Base-by-base conservation (phyloP, 768 basidiomycete species). In the Mycena amicta region DNA sequence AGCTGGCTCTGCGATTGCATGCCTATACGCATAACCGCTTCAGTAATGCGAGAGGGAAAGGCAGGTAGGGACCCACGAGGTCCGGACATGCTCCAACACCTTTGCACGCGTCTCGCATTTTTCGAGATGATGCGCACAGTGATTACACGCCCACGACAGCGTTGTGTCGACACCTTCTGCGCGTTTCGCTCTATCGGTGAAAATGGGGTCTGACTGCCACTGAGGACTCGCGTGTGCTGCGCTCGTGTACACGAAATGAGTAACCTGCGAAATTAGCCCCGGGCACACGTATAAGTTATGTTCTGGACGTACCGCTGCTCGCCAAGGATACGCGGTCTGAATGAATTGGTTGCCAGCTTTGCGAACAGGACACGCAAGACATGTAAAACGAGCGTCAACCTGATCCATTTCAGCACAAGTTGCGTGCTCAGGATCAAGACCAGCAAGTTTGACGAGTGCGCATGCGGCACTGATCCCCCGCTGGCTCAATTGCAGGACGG, bases 121-220 rank as follows among this genome's bases (percentile, higher is more conserved):
- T 29, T 62, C 54, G 16, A 62, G 25, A 25, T 58, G 39, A 4
- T 52, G 15, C n/a, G 61, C n/a, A 45, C 61, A 62, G 25, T 58
- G 61, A 15, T 56, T 58, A 29, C 61, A 62, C 5, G 61, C 23
- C 61, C 61, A 62, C 27, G 61, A 62, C 15, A 41, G 16, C 4
- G 56, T 62, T 4, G 37, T 26, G 18, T 62, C 61, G 20, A 39
- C 22, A 37, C 33, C 33, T 23, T 45, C 43, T 23, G 43, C 20
- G 13, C 13, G 13, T n/a, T 45, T 45, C 43, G 20, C 43, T 8
- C 8, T 8, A 8, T 45, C 43, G 13, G 22, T 45, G 13, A 5
- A n/a, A 13, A n/a, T 23, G 22, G 43, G 22, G 22, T 45, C 43
- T n/a, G n/a, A n/a, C n/a, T n/a, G n/a, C n/a, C n/a, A n/a, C n/a